Base-by-base conservation (phyloP, 2,329 filamentous ascomycete genomes). In the Sarocladiaceae sp. region DNA sequence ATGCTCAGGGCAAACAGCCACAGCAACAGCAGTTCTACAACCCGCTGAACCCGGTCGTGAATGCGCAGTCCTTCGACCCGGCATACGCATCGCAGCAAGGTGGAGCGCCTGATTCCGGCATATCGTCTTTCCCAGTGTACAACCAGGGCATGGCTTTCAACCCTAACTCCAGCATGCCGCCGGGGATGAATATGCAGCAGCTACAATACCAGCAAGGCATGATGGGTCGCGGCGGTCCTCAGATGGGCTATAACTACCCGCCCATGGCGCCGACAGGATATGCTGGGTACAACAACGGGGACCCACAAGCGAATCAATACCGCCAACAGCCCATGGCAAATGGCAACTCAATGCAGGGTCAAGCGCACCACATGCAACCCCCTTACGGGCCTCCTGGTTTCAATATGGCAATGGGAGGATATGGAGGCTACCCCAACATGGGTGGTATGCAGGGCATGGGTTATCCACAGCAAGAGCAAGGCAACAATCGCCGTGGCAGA, bases 191-290 rank as follows among this genome's bases (percentile, higher is more conserved):
- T 58, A 64, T 83, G 54, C 76, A 80, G 61, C 79, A 53, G 26
- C 44, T 83, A 58, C 79, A 82, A 56, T 84, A 80, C 60, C 81
- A 83, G 62, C 81, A 83, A 62, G 73, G 64, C 60, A 74, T 84
- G 70, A 73, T 84, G 65, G 72, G 72, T 44, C 74, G 81, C 17
- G 75, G 72, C 8, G 68, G 70, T 2, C 77, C 79, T 12, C 76
- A 76, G 10, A 76, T 83, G 69, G 77, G 72, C 62, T 81, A 77
- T 63, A 83, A 74, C 65, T 85, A 77, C 60, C 74, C 78, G 3
- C 64, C 69, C 7, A 77, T 84, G 73, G 80, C 78, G 62, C 70
- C 75, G 33, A n/a, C 22, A 15, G 77, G 77, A 0, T 83, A 77
- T 59, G 72, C 69, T n/a, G 73, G 70, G n/a, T 84, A 77, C 59